Conservation (phyloP, 176 grass and related monocot species). For the Aegilops bicornis region DNA sequence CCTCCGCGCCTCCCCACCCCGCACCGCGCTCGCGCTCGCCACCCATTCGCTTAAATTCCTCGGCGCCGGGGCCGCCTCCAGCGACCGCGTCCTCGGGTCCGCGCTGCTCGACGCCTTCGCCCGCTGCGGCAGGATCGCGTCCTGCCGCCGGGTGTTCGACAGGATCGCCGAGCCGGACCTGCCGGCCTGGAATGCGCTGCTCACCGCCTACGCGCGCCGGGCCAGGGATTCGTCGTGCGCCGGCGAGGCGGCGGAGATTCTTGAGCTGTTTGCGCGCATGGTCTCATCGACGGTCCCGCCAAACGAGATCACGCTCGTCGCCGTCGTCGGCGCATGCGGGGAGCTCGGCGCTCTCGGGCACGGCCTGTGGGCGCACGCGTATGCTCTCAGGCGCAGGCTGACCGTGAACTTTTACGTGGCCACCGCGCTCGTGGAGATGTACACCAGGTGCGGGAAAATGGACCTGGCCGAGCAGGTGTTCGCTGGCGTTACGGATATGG, state of each 20-base stretch:
- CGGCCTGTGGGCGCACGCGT: slow-evolving; percentile 41
- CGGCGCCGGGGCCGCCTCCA: background rate
- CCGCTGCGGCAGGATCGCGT: slow-evolving; percentile 20
- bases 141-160: slow-evolving; percentile 37
- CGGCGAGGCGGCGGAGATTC: background rate
- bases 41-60: slow-evolving; percentile 53
- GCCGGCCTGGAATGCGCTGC: slow-evolving; percentile 47
- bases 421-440: slow-evolving; percentile 46
- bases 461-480: slow-evolving; percentile 53
- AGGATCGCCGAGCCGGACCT: slow-evolving; percentile 23
- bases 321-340: slow-evolving; percentile 29
- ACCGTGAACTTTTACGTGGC: slow-evolving; percentile 21
- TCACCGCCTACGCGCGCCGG: slow-evolving; percentile 23
- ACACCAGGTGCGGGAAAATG: slow-evolving; percentile 34
- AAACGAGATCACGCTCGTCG: slow-evolving; percentile 54
- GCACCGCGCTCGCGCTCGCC: slow-evolving; percentile 32
- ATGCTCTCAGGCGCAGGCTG: background rate
- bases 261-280: slow-evolving; percentile 25
- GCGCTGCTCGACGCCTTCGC: slow-evolving; percentile 40
- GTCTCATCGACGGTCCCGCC: background rate
- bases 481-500: background rate
- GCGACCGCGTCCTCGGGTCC: slow-evolving; percentile 37
- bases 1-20: slow-evolving; percentile 31
- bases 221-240: background rate
- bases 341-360: slow-evolving; percentile 42